Evolutionary conservation across 768 basidiomycete species (phyloP).

Genomic region (Mycena epipterygia): DNA sequence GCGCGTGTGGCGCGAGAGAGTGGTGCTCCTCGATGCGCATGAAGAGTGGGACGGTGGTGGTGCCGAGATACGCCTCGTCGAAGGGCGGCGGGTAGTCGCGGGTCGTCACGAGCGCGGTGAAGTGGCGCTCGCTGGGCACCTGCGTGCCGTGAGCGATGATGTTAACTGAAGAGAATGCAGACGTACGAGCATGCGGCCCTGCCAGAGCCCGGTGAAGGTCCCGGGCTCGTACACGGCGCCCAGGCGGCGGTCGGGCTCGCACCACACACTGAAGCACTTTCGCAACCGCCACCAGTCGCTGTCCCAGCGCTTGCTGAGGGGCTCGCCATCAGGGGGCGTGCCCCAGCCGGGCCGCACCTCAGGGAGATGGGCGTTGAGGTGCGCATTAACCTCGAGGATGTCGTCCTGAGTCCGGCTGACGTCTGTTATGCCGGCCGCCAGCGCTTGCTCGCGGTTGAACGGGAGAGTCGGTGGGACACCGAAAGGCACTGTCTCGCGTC

Average conservation of each 20-base stretch:
- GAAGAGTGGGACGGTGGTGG: constrained; percentile 64
- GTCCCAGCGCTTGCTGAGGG: constrained; percentile 59
- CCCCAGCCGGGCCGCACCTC: constrained; percentile 18
- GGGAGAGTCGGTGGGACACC: constrained; percentile 56
- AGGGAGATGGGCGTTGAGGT: constrained; percentile 48
- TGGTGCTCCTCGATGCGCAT: constrained; percentile 72
- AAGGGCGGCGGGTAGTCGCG: constrained; percentile 42
- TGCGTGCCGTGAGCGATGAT: too few relatives aligned
- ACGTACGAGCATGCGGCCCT: constrained; percentile 76
- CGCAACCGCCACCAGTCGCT: constrained; percentile 66
- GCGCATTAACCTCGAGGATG: constrained; percentile 67
- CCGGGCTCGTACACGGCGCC: constrained; percentile 58
- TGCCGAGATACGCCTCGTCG: constrained; percentile 41
- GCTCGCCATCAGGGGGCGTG: not conserved
- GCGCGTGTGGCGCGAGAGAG: constrained; percentile 40
- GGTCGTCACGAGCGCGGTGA: constrained; percentile 43
- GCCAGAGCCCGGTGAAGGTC: constrained; percentile 66
- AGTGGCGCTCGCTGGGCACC: constrained; percentile 47
- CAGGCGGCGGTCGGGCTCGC: constrained; percentile 28
- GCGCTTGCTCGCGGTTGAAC: constrained; percentile 43
- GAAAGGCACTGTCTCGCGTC: constrained; percentile 64
- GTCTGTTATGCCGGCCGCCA: constrained; percentile 37
- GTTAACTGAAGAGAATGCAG: too few relatives aligned
- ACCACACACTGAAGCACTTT: constrained; percentile 50
- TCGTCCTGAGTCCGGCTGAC: constrained; percentile 69